Percentiles rank a stretch among this genome's conserved stretches.
phyloP scores from a whole-genome alignment of 192 early-diverging fungal species.

The Paraglomus occultum region DNA sequence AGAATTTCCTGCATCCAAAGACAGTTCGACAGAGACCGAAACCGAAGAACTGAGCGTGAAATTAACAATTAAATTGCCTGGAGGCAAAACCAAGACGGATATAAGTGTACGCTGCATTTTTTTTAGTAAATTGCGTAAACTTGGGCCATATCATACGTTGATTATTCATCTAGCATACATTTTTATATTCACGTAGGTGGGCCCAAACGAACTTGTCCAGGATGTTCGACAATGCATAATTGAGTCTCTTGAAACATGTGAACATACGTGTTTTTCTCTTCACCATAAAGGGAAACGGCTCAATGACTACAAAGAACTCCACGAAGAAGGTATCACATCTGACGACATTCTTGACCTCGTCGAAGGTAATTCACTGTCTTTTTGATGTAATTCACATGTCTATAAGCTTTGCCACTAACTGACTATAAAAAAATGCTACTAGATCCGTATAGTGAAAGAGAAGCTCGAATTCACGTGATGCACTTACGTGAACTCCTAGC shows the following conservation, averaged over 20 bases:
- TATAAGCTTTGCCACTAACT: not conserved
- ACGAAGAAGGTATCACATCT: conserved; percentile 66
- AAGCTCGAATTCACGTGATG: conserved; percentile 85
- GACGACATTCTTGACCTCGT: conserved; percentile 64
- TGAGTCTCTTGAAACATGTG: conserved; percentile 81
- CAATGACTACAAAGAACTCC: conserved; percentile 72
- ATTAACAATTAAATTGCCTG: no score
- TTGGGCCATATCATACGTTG: no score
- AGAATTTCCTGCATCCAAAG: no score
- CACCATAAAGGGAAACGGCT: conserved; percentile 68
- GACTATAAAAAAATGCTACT: not conserved
- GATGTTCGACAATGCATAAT: conserved; percentile 86
- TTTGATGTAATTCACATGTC: not conserved
- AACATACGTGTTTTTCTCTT: conserved; percentile 91
- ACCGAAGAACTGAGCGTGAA: no score
- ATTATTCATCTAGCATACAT: not conserved
- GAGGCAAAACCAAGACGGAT: no score
- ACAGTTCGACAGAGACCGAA: no score
- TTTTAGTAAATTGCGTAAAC: no score
- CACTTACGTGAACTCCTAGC: conserved; percentile 84
- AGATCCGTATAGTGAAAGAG: conserved; percentile 91
- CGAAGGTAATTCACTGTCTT: conserved; percentile 51
- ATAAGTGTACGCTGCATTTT: no score
- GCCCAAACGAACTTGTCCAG: conserved; percentile 72
- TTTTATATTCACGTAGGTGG: conserved; percentile 45